phyloP scores from a whole-genome alignment of 2,329 filamentous ascomycete genomes.

The Exophiala alcalophila region DNA sequence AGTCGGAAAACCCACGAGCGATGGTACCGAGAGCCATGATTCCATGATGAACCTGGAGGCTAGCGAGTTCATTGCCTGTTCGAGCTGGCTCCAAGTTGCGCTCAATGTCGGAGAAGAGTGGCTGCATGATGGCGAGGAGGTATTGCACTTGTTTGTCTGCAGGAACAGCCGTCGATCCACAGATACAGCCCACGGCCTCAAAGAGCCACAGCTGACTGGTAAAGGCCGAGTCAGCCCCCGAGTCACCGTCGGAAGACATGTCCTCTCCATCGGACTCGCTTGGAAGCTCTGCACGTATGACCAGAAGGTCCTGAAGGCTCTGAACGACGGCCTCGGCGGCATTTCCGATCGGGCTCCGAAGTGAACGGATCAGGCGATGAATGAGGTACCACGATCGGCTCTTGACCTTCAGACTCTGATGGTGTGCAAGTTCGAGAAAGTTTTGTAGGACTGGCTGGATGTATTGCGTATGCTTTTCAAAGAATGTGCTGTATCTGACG shows the following conservation, averaged over 20 bases:
- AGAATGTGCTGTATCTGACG: constrained; percentile 88
- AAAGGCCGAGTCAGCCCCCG: constrained; percentile 86
- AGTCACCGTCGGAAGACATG: constrained; percentile 89
- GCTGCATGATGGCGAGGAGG: constrained; percentile 81
- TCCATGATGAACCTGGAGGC: constrained; percentile 90
- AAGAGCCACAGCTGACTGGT: constrained; percentile 89
- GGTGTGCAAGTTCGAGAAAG: constrained; percentile 87
- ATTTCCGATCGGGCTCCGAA: constrained; percentile 79
- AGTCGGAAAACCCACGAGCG: constrained; percentile 89
- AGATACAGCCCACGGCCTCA: constrained; percentile 89
- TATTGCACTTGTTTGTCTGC: constrained; percentile 83
- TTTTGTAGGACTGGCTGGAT: constrained; percentile 86
- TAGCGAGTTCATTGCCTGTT: constrained; percentile 73
- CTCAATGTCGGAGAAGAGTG: constrained; percentile 87
- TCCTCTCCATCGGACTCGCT: constrained; percentile 78
- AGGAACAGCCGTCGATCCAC: constrained; percentile 73
- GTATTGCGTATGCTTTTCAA: constrained; percentile 76
- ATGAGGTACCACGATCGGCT: constrained; percentile 96
- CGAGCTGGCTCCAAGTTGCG: constrained; percentile 72
- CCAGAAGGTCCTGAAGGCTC: constrained; percentile 80
- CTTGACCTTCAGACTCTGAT: constrained; percentile 80
- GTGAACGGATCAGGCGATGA: constrained; percentile 83
- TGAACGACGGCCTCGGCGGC: constrained; percentile 89
- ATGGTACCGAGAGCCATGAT: constrained; percentile 94
- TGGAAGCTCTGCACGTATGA: constrained; percentile 85